Evolutionary conservation across 2,329 filamentous ascomycete species (phyloP), one percentile per base, ranked within the genome.

Genomic region (Mollisia scopiformis): DNA sequence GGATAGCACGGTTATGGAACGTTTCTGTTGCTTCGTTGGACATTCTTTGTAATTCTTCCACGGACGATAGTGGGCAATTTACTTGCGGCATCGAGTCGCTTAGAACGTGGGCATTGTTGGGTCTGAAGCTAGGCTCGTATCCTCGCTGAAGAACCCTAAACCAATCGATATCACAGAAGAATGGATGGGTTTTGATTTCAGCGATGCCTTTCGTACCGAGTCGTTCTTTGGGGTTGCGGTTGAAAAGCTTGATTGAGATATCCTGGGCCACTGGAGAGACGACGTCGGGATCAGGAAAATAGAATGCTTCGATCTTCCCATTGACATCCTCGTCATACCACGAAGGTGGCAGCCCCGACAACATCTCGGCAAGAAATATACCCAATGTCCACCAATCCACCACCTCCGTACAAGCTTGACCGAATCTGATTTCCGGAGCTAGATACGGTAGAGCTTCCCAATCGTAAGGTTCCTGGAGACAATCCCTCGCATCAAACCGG

Each of bases 321-420:
- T 97, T 97, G 64, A 92, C 96, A 79, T 97, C 96, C 78, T 97
- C 93, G 72, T 97, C 93, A 77, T 97, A 97, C 79, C 97, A 97
- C 6, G 30, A 33, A 0, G 94, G 93, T 28, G 93, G 93, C 47
- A 97, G 82, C 56, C 93, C 94, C 58, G 93, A 97, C 82, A 97
- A 80, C 93, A 97, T 97, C 80, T 97, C 93, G 75, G 97, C 97
- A 39, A 97, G 85, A 59, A 97, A 82, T 57, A 97, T 93, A 70
- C 94, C 93, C 23, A 97, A 83, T 13, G 93, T 97, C 93, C 93
- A 97, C 93, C 94, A 97, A 58, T 64, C 58, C 43, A 97, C 93
- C 19, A 92, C 91, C 83, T 97, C 97, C 73, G 95, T 96, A 81
- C 97, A 97, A 52, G 93, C 93, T 71, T 94, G 90, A 49, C 93